phyloP scores from a whole-genome alignment of 1,139 yeast species.

The Nadsonia starkeyi-henricii region DNA sequence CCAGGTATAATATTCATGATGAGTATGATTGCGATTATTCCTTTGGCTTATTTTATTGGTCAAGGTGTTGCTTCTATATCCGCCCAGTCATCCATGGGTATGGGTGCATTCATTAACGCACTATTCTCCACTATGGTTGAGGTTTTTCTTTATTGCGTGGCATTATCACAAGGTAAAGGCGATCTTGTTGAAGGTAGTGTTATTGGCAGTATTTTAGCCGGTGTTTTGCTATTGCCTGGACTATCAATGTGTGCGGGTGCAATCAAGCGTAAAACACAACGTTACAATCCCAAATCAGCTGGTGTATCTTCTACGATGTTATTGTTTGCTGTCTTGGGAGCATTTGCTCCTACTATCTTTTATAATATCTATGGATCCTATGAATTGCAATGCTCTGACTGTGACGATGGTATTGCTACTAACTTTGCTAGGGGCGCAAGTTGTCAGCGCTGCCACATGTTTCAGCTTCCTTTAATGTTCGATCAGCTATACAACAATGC shows the following conservation, averaged over 20 bases:
- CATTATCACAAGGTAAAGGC: slow-evolving; percentile 74
- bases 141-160: slow-evolving; percentile 83
- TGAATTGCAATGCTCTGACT: slow-evolving; percentile 54
- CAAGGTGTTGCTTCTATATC: slow-evolving; percentile 98
- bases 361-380: slow-evolving; percentile 86
- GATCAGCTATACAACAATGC: slow-evolving; percentile 45
- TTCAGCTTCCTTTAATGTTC: slow-evolving; percentile 57
- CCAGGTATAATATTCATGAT: slow-evolving; percentile 50
- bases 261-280: slow-evolving; percentile 73
- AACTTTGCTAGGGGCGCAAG: slow-evolving; percentile 15
- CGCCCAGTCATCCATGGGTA: slow-evolving; percentile 98
- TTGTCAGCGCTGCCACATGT: slow-evolving; percentile 64
- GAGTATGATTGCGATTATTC: slow-evolving; percentile 74
- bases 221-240: slow-evolving; percentile 83
- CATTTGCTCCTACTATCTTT: slow-evolving; percentile 86
- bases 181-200: slow-evolving; percentile 92
- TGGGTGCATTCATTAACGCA: slow-evolving; percentile 97
- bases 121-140: slow-evolving; percentile 94
- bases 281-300: slow-evolving; percentile 91
- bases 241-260: slow-evolving; percentile 97
- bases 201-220: slow-evolving; percentile 89
- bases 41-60: slow-evolving; percentile 92
- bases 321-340: slow-evolving; percentile 76
- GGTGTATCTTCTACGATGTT: slow-evolving; percentile 96
- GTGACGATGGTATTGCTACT: slow-evolving; percentile 17